Base-by-base conservation (phyloP, 2,329 filamentous ascomycete genomes). In the Stromatinia cepivora region DNA sequence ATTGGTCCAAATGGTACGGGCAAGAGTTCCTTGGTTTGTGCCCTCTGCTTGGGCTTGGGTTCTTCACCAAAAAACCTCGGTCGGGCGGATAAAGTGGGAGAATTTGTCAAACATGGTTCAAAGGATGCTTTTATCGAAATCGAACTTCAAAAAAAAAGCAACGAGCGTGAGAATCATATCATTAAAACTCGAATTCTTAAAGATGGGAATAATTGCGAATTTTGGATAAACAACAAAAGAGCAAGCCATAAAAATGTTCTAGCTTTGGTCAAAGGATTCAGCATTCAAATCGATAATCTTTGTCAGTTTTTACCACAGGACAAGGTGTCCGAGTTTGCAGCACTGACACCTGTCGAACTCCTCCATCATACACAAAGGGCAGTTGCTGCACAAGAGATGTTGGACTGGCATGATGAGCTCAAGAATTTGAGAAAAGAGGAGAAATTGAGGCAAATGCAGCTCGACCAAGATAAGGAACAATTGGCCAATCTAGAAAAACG, bases 1-100 rank as follows among this genome's bases (percentile, higher is more conserved):
- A 97, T 99, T 75, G 95, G 95, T 0, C 95, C 95, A n/a, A 99
- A 99, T 77, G 95, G 95, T 46, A 98, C 95, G 0, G 95, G 95
- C 68, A 99, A 99, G 81, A 98, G 94, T 81, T 97, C 95, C 0
- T 84, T 99, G 36, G 94, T 99, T 56, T 99, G 95, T 80, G 95
- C 95, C 57, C 97, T 99, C 74, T 98, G 95, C 77, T 82, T 99
- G 20, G 95, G 95, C 3, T 82, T 99, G 36, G 95, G 95, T 61
- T 97, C 91, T 84, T 87, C 88, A 45, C 89, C 94, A 34, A 87
- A 90, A 80, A 88, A 94, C 76, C 85, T 99, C 22, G 95, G 94
- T 22, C 90, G 95, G 71, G 93, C 94, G 9, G 93, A 91, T 75
- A 89, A 93, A 20, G 83, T 94, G 70, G 90, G 90, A 68, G 94